Percentiles rank a stretch among this genome's conserved stretches.
Evolutionary conservation across 1,284 basidiomycete genomes (phyloP).

Genomic region (Leccinum subrobustum): DNA sequence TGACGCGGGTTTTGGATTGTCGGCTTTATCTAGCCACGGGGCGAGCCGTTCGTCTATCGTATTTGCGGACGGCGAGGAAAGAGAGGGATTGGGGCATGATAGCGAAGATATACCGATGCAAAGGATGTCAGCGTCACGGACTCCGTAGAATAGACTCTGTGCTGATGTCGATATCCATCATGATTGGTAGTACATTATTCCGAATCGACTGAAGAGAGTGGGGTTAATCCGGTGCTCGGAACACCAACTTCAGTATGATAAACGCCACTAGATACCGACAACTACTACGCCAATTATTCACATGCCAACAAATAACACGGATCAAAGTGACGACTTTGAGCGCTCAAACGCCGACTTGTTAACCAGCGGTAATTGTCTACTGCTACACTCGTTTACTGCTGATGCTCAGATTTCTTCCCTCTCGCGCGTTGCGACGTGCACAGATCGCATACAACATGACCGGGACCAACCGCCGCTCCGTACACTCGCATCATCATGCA

Average conservation of each 20-base stretch:
- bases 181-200: too few relatives aligned
- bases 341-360: background rate
- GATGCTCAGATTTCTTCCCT: background rate
- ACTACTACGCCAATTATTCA: too few relatives aligned
- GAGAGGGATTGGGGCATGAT: too few relatives aligned
- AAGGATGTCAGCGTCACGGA: too few relatives aligned
- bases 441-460: background rate
- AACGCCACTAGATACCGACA: too few relatives aligned
- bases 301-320: too few relatives aligned
- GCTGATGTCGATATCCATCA: too few relatives aligned
- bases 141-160: too few relatives aligned
- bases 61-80: background rate
- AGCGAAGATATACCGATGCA: too few relatives aligned
- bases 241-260: too few relatives aligned
- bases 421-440: background rate
- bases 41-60: background rate
- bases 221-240: too few relatives aligned
- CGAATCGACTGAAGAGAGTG: too few relatives aligned
- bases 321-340: background rate
- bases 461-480: background rate
- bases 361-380: background rate
- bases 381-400: background rate
- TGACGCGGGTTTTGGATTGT: constrained; percentile 9
- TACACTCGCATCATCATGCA: background rate
- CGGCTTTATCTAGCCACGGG: background rate